Percentiles rank a stretch among this genome's conserved stretches.
Evolutionary conservation across 2,329 filamentous ascomycete genomes (phyloP).

Genomic region (Fusarium begoniae): DNA sequence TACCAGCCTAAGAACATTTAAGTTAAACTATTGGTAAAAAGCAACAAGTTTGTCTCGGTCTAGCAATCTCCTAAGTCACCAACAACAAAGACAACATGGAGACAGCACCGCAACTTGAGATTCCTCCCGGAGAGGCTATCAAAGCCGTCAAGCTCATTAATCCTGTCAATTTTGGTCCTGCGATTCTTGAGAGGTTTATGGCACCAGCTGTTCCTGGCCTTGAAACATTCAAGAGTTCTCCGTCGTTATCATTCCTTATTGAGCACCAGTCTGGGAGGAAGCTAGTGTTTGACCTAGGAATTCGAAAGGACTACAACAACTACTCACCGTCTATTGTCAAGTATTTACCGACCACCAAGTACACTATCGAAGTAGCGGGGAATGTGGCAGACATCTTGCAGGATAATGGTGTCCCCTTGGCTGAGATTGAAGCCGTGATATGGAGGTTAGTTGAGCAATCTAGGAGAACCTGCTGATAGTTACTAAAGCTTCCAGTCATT

Average conservation of each 20-base stretch:
- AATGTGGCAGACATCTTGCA: conserved; percentile 38
- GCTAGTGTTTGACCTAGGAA: conserved; percentile 45
- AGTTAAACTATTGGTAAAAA: background rate
- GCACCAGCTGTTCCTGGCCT: conserved; percentile 48
- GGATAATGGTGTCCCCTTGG: background rate
- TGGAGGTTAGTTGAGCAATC: conserved; percentile 19
- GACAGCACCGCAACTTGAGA: background rate
- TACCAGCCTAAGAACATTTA: background rate
- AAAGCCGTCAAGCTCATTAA: conserved; percentile 49
- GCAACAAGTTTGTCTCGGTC: background rate
- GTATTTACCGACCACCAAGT: conserved; percentile 41
- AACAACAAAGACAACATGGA: background rate
- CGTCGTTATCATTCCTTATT: conserved; percentile 44
- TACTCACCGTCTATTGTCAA: conserved; percentile 39
- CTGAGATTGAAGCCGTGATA: conserved; percentile 32
- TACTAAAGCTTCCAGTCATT: conserved; percentile 47
- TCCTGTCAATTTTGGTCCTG: conserved; percentile 51
- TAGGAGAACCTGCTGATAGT: background rate
- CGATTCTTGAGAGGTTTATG: conserved; percentile 52
- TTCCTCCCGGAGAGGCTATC: conserved; percentile 15
- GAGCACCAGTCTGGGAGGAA: conserved; percentile 44
- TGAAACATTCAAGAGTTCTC: conserved; percentile 44
- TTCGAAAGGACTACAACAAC: conserved; percentile 44
- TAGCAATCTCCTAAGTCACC: background rate
- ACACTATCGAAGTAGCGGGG: conserved; percentile 39